Evolutionary conservation across 441 rosid genomes (phyloP).

Genomic region (Adansonia rubrostipa): DNA sequence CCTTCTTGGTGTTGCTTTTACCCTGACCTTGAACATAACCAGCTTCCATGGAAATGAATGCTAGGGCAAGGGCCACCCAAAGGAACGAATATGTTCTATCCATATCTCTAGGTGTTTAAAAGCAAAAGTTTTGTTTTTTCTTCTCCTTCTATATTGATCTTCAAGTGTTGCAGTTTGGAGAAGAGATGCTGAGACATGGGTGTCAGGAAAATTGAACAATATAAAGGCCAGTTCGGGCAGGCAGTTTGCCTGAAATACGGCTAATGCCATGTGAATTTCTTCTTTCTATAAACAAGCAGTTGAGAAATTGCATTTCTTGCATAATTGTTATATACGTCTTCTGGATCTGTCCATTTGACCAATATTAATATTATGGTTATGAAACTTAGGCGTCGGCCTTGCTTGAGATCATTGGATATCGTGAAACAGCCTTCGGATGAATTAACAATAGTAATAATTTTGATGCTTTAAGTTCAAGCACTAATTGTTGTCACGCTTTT

Average conservation of each 20-base stretch:
- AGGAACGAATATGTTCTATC: constrained; percentile 42
- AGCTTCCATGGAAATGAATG: constrained; percentile 47
- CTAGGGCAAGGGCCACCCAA: constrained; percentile 43
- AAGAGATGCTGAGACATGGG: constrained; percentile 10
- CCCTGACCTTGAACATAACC: constrained; percentile 28
- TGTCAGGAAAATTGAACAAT: neutral
- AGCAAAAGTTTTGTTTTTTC: neutral
- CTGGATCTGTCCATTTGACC: neutral
- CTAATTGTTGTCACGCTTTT: neutral
- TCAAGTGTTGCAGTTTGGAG: constrained; percentile 6
- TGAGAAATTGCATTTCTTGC: constrained; percentile 1
- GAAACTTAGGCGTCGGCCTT: neutral
- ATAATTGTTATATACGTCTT: too few species aligned
- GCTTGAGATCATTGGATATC: neutral
- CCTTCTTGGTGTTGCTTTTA: constrained; percentile 14
- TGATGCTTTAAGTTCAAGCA: neutral
- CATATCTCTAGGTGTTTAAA: constrained; percentile 33
- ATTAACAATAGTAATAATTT: neutral
- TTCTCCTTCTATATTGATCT: constrained; percentile 8
- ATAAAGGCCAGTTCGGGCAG: constrained; percentile 3
- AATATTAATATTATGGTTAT: neutral
- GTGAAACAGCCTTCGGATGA: neutral
- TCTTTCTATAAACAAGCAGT: constrained; percentile 9
- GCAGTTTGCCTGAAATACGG: neutral
- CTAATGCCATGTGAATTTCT: constrained; percentile 18